phyloP scores from a whole-genome alignment of 257 asterid genomes.

The Phtheirospermum japonicum region DNA sequence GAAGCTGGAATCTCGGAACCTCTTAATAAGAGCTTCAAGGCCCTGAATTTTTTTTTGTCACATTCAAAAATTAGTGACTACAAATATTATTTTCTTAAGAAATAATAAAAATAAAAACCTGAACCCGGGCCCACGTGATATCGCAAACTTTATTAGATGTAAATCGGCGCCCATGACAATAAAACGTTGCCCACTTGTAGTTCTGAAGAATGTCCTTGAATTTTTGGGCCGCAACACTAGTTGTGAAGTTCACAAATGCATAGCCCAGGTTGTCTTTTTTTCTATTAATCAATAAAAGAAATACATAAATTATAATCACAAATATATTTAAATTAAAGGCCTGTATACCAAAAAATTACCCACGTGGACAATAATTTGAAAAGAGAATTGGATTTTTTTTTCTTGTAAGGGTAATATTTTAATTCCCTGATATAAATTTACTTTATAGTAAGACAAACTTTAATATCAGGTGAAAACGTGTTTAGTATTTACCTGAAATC shows the following conservation, averaged over 20 bases:
- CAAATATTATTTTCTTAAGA: background rate
- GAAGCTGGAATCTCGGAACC: slow-evolving; percentile 27
- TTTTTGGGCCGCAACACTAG: slow-evolving; percentile 25
- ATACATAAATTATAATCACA: background rate
- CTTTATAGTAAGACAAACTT: too few species aligned
- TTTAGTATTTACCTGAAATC: slow-evolving; percentile 44
- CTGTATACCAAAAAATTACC: too few species aligned
- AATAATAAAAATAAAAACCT: slow-evolving; percentile 28
- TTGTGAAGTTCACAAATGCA: slow-evolving; percentile 54
- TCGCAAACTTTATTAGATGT: slow-evolving; percentile 38
- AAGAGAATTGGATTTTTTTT: too few species aligned
- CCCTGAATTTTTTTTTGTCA: slow-evolving; percentile 31
- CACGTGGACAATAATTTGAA: too few species aligned
- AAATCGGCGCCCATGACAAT: background rate
- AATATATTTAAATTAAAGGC: too few species aligned
- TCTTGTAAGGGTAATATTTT: too few species aligned
- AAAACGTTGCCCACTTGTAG: slow-evolving; percentile 31
- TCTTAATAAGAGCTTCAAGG: background rate
- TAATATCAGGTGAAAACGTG: background rate
- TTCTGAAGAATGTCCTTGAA: slow-evolving; percentile 27
- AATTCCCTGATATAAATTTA: too few species aligned
- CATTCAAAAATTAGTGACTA: too few species aligned
- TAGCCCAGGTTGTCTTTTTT: slow-evolving; percentile 42
- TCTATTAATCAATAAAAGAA: slow-evolving; percentile 4
- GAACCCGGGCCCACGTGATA: slow-evolving; percentile 50